A percentile compares a stretch with the other conserved stretches of the same genome.
phyloP scores from a whole-genome alignment of 495 filamentous ascomycete species.

The Lasiosphaeris hirsuta region DNA sequence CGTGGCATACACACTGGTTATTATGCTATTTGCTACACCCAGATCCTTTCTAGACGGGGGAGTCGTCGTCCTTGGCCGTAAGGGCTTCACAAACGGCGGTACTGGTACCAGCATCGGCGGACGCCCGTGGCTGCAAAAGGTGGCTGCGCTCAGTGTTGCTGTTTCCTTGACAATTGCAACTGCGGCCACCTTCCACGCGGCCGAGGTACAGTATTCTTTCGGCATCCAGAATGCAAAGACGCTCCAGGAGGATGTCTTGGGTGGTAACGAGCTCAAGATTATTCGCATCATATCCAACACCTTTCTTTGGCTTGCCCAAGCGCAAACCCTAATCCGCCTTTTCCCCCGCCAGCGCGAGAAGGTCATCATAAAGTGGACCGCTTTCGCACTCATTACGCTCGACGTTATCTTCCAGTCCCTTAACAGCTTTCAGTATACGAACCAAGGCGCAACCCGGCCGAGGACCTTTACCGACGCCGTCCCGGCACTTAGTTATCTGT shows the following conservation, averaged over 20 bases:
- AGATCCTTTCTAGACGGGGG: conserved; percentile 86
- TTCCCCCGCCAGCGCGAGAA: conserved; percentile 97
- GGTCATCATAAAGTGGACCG: conserved; percentile 97
- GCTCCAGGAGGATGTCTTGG: conserved; percentile 71
- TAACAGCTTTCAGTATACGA: conserved; percentile 70
- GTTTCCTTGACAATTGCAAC: conserved; percentile 92
- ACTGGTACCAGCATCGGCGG: conserved; percentile 83
- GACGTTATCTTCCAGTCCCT: conserved; percentile 86
- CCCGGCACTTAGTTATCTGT: conserved; percentile 89
- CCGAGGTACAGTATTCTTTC: conserved; percentile 69
- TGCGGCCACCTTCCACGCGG: conserved; percentile 79
- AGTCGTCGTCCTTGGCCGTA: conserved; percentile 72
- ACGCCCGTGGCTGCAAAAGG: conserved; percentile 92
- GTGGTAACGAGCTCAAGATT: conserved; percentile 77
- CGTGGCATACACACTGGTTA: conserved; percentile 87
- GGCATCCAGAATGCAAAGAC: conserved; percentile 68
- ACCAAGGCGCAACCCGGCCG: conserved; percentile 57
- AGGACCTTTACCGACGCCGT: conserved; percentile 80
- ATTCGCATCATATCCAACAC: conserved; percentile 90
- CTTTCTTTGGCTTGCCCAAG: conserved; percentile 95
- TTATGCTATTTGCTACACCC: conserved; percentile 89
- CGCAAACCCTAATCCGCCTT: conserved; percentile 89
- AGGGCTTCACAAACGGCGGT: conserved; percentile 79
- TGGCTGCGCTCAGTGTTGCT: conserved; percentile 85
- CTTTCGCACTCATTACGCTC: conserved; percentile 85